Evolutionary conservation across 129 eudicot species (phyloP), one percentile per base, ranked within the genome.

Genomic region (Helianthus tuberosus): DNA sequence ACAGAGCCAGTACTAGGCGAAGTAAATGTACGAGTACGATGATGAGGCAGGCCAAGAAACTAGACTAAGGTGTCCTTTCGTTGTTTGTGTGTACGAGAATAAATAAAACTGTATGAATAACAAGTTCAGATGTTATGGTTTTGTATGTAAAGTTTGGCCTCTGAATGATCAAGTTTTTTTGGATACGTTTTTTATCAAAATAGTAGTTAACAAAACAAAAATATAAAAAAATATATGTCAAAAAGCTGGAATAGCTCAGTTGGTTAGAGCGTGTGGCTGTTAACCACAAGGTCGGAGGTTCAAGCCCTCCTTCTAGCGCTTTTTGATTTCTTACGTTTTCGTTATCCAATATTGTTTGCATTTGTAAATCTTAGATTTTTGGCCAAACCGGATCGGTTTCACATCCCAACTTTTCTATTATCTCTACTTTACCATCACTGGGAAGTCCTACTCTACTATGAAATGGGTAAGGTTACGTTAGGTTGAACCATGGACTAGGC

Each of bases 251-350:
- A 87, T 87, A 85, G 94, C 92, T 92, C 98, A 87, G 96, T 85
- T 92, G 98, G 98, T 80, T 92, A 92, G 98, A 92, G 98, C 98
- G 94, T 92, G 94, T 89, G 98, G 96, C 93, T 87, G 91, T 92
- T 92, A 86, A 92, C 96, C 96, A 89, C 93, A 92, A 92, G 97
- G 97, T 91, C 96, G 97, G 97, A 89, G 97, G 93, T 92, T 92
- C 96, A 50, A 92, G 23, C 96, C 93, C 96, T 92, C 96, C 96
- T 91, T 91, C 92, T 89, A 89, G 96, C 93, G 96, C 2, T 5
- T 7, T 8, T 17, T 16, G 1, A n/a, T 52, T 5, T 0, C 0
- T 20, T 20, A 20, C 0, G 23, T 20, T 20, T 20, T n/a, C n/a
- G n/a, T n/a, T n/a, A n/a, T n/a, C n/a, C n/a, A n/a, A n/a, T n/a